These are phyloP conservation scores for Talaromyces nanjingensis DNA, from an alignment of 495 filamentous ascomycete genomes.

Conservation along the genomic window DNA sequence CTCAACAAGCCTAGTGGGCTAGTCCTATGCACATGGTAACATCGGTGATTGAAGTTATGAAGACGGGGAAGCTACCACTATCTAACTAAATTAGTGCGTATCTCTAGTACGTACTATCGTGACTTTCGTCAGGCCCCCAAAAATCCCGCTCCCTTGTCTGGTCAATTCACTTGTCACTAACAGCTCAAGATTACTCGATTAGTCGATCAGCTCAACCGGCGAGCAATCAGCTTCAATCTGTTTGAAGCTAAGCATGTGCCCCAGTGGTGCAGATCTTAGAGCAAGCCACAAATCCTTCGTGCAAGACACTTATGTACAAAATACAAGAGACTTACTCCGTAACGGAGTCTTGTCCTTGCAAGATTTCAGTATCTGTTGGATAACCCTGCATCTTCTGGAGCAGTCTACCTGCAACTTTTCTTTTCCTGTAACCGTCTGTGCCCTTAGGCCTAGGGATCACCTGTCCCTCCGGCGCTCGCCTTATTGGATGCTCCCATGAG, in stretches of 20 bases:
- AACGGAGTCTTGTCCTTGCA: neutral
- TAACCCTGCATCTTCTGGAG: neutral
- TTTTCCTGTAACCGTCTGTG: neutral
- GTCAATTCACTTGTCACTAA: conserved; percentile 1
- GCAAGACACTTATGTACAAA: neutral
- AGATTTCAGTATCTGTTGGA: neutral
- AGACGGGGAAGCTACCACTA: neutral
- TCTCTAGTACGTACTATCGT: neutral
- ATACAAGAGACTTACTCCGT: neutral
- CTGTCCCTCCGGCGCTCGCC: neutral
- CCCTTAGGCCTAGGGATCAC: neutral
- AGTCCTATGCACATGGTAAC: neutral
- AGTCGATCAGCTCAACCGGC: neutral
- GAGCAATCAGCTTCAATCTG: neutral
- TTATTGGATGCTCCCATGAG: neutral
- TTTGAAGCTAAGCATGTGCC: neutral
- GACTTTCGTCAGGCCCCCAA: conserved; percentile 2
- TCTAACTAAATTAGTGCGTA: neutral
- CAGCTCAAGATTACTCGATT: neutral
- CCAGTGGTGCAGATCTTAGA: conserved; percentile 5
- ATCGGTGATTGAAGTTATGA: conserved; percentile 4
- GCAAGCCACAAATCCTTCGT: conserved; percentile 7
- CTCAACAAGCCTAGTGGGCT: neutral
- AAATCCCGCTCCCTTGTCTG: neutral
- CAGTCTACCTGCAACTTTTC: neutral